Conservation (phyloP, 2,329 filamentous ascomycete genomes). For the Pleurostoma richardsiae region DNA sequence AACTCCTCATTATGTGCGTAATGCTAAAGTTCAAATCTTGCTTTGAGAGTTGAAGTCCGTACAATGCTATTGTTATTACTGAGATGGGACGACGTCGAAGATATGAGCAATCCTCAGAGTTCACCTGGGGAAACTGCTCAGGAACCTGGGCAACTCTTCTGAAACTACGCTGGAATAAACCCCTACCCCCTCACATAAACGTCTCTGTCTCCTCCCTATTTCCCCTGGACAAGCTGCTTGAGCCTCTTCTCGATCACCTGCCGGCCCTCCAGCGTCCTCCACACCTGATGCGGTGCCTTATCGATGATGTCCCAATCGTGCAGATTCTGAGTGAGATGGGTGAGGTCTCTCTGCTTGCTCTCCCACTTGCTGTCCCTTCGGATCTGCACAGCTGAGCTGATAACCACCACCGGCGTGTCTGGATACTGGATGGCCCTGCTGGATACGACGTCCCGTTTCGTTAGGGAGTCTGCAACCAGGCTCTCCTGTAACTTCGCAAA, state of each 20-base stretch:
- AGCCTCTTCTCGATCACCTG: slow-evolving; percentile 74
- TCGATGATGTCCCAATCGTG: slow-evolving; percentile 82
- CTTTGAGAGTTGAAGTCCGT: no score
- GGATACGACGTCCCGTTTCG: slow-evolving; percentile 73
- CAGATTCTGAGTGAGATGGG: slow-evolving; percentile 72
- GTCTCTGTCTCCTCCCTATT: not conserved
- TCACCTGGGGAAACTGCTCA: no score
- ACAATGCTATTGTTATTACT: no score
- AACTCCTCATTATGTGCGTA: no score
- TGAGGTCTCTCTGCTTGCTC: slow-evolving; percentile 78
- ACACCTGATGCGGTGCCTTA: slow-evolving; percentile 80
- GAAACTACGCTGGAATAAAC: no score
- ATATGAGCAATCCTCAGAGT: no score
- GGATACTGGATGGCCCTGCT: slow-evolving; percentile 73
- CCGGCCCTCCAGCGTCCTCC: slow-evolving; percentile 69
- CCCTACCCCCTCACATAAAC: no score
- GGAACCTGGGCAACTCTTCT: no score
- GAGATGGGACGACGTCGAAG: no score
- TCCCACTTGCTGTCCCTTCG: slow-evolving; percentile 69
- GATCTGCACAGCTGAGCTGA: slow-evolving; percentile 75
- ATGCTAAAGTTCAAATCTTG: no score
- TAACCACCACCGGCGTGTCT: slow-evolving; percentile 71
- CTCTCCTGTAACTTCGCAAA: slow-evolving; percentile 92
- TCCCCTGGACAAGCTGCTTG: slow-evolving; percentile 53
- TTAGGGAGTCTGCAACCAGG: slow-evolving; percentile 78